Conservation (phyloP, 1,284 basidiomycete species). For the Sporisorium reilianum region DNA sequence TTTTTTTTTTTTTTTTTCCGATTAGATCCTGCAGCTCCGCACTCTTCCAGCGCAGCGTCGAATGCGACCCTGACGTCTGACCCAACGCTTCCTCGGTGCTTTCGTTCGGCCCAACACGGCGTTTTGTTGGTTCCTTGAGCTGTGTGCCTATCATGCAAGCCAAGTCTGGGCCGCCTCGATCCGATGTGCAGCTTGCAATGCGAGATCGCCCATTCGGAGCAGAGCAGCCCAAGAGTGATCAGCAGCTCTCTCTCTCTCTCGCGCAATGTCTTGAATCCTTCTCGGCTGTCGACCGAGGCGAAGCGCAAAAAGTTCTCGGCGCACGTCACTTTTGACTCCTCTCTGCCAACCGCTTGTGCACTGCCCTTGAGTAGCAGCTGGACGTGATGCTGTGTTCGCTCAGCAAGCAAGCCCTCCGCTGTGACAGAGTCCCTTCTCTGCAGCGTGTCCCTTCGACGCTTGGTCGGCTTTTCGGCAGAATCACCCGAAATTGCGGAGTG, state of each 20-base stretch:
- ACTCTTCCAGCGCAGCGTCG: background rate
- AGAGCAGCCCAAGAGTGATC: background rate
- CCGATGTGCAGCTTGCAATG: background rate
- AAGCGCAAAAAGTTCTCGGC: conserved; percentile 6
- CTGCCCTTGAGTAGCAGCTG: too few species aligned
- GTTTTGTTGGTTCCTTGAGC: conserved; percentile 2
- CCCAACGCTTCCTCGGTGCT: too few species aligned
- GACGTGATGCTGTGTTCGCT: too few species aligned
- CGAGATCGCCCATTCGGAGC: background rate
- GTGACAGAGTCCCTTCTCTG: too few species aligned
- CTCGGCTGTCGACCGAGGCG: background rate
- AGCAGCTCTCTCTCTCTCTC: background rate
- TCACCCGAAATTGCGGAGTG: conserved; percentile 19
- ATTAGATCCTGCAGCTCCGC: conserved; percentile 38
- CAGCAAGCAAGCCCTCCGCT: too few species aligned
- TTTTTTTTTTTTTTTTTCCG: too few species aligned
- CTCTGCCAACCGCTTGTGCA: too few species aligned
- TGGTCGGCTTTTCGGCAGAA: conserved; percentile 1
- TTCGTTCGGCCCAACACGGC: conserved; percentile 26
- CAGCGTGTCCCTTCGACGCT: too few species aligned
- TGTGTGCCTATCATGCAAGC: background rate
- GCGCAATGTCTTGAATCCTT: background rate
- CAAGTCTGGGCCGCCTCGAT: conserved; percentile 3
- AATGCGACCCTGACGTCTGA: too few species aligned
- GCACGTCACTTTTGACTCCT: conserved; percentile 8